Conservation (phyloP, 2,329 filamentous ascomycete species). For the Xylaria sp. region DNA sequence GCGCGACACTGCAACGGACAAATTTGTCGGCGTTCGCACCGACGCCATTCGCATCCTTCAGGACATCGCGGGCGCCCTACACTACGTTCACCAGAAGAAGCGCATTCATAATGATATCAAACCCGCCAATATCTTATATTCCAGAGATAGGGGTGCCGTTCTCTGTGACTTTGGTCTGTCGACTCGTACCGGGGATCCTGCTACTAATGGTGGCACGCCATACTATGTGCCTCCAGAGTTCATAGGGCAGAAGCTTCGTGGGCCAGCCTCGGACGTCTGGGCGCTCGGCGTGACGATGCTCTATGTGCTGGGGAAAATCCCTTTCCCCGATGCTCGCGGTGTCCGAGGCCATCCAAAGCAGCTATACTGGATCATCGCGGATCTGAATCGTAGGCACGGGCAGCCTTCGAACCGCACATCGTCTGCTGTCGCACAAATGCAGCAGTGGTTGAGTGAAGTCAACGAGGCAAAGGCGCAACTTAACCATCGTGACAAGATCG, state of each 20-base stretch:
- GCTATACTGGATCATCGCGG: conserved; percentile 69
- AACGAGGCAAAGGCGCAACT: conserved; percentile 60
- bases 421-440: conserved; percentile 64
- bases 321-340: conserved; percentile 65
- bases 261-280: conserved; percentile 68
- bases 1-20: conserved; percentile 60
- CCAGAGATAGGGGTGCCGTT: conserved; percentile 66
- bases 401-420: conserved; percentile 39
- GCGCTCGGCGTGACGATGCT: conserved; percentile 70
- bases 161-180: conserved; percentile 71
- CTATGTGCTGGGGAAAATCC: conserved; percentile 66
- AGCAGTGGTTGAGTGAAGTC: conserved; percentile 66
- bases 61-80: conserved; percentile 65
- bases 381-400: conserved; percentile 59
- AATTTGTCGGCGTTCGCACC: conserved; percentile 61
- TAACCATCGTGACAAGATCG: conserved; percentile 60
- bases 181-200: conserved; percentile 58
- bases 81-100: conserved; percentile 65
- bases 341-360: conserved; percentile 60
- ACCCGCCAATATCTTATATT: conserved; percentile 70
- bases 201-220: conserved; percentile 66
- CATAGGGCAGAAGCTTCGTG: conserved; percentile 65
- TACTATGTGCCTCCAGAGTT: conserved; percentile 72
- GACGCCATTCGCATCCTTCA: conserved; percentile 65
- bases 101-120: conserved; percentile 72